phyloP scores from a whole-genome alignment of 140 eudicot species.

The Cichorium intybus region DNA sequence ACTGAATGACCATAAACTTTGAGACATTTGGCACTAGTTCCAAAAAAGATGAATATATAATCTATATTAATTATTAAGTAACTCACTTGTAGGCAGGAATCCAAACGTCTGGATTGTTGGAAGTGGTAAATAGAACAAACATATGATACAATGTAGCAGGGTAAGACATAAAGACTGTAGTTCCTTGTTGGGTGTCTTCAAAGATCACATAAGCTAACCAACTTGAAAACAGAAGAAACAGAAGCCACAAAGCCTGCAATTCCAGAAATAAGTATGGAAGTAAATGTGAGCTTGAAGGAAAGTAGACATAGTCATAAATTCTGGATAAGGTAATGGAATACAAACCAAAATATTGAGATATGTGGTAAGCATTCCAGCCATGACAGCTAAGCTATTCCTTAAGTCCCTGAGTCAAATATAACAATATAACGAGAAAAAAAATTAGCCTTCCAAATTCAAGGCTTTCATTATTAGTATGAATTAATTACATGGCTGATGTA shows the following conservation, averaged over 20 bases:
- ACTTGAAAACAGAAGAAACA: slow-evolving; percentile 87
- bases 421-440: slow-evolving; percentile 5
- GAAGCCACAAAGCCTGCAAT: slow-evolving; percentile 77
- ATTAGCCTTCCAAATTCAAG: neutral
- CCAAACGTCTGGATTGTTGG: slow-evolving; percentile 99
- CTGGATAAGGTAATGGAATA: slow-evolving; percentile 18
- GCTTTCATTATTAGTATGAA: neutral
- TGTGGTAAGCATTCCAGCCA: slow-evolving; percentile 82
- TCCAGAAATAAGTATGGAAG: neutral
- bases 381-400: slow-evolving; percentile 60
- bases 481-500: too few relatives aligned
- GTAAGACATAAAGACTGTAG: slow-evolving; percentile 62
- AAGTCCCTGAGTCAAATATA: slow-evolving; percentile 65
- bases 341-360: slow-evolving; percentile 93
- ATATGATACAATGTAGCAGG: slow-evolving; percentile 75
- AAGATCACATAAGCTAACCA: slow-evolving; percentile 97
- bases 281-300: neutral
- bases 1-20: neutral
- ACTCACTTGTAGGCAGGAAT: slow-evolving; percentile 98
- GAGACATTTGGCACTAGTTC: too few relatives aligned
- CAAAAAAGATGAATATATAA: slow-evolving; percentile 3
- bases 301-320: neutral
- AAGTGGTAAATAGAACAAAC: slow-evolving; percentile 90
- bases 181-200: slow-evolving; percentile 92
- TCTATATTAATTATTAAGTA: neutral